A percentile compares a stretch with the other conserved stretches of the same genome.
phyloP scores from a whole-genome alignment of 495 filamentous ascomycete genomes.

The Xylaria venustula region DNA sequence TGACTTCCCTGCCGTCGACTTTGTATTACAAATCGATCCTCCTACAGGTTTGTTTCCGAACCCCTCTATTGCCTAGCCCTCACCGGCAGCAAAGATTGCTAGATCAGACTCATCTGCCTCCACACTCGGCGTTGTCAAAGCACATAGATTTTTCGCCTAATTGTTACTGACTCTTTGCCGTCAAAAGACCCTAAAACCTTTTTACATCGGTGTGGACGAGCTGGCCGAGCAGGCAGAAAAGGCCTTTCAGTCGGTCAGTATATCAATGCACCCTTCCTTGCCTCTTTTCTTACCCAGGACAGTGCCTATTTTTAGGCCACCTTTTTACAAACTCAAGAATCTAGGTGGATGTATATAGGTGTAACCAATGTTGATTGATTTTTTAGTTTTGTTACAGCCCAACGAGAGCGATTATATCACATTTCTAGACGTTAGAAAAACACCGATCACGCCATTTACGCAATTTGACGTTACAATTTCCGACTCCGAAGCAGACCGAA shows the following conservation, averaged over 20 bases:
- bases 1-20: slow-evolving; percentile 91
- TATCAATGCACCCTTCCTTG: too few species aligned
- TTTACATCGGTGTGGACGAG: slow-evolving; percentile 90
- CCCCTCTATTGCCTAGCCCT: not conserved
- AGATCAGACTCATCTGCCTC: not conserved
- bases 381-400: slow-evolving; percentile 68
- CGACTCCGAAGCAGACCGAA: slow-evolving; percentile 53
- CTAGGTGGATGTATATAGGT: not conserved
- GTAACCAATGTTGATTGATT: not conserved
- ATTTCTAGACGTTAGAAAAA: slow-evolving; percentile 86
- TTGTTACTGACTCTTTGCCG: not conserved
- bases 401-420: slow-evolving; percentile 88
- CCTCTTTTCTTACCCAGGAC: not conserved
- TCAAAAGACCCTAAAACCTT: slow-evolving; percentile 85
- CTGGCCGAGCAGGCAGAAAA: slow-evolving; percentile 81
- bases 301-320: not conserved
- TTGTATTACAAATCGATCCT: slow-evolving; percentile 90
- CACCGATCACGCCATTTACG: slow-evolving; percentile 67
- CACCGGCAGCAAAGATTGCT: not conserved
- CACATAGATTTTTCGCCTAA: not conserved
- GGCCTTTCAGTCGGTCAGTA: slow-evolving; percentile 66
- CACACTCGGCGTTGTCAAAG: not conserved
- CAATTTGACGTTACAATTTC: slow-evolving; percentile 48
- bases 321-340: not conserved
- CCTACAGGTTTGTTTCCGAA: slow-evolving; percentile 40